Evolutionary conservation across 306 rosid genomes (phyloP).

Genomic region (Cicer chorassanicum): DNA sequence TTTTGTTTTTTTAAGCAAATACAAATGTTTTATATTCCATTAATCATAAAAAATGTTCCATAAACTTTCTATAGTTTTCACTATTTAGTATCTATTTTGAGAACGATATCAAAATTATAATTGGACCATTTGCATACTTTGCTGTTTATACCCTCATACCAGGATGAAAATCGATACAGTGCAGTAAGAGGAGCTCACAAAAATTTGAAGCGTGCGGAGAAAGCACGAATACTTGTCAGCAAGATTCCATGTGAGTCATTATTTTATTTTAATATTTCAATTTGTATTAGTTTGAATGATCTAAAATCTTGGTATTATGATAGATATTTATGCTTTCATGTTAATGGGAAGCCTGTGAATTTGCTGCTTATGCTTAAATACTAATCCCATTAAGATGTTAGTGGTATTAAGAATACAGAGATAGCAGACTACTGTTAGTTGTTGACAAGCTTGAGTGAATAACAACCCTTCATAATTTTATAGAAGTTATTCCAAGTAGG

Average conservation of each 20-base stretch:
- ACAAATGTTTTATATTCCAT: background rate
- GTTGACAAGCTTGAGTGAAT: conserved; percentile 5
- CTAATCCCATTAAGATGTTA: background rate
- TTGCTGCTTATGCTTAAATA: conserved; percentile 29
- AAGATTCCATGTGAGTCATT: conserved; percentile 75
- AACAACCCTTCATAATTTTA: background rate
- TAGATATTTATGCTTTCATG: conserved; percentile 18
- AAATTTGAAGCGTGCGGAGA: conserved; percentile 92
- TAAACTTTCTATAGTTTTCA: conserved; percentile 14
- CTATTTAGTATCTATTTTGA: conserved; percentile 24
- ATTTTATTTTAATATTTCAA: conserved; percentile 3
- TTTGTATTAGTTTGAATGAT: conserved; percentile 15
- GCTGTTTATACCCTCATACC: conserved; percentile 34
- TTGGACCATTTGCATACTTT: conserved; percentile 22
- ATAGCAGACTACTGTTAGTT: conserved; percentile 1
- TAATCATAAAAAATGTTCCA: background rate
- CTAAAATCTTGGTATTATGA: conserved; percentile 23
- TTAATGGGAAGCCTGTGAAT: conserved; percentile 31
- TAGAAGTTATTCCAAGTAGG: background rate
- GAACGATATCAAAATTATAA: background rate
- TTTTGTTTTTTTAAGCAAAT: background rate
- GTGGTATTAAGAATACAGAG: conserved; percentile 1
- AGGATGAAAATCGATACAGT: conserved; percentile 91
- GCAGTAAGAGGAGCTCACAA: conserved; percentile 95
- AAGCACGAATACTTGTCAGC: conserved; percentile 75